Base-by-base conservation (phyloP, 2,329 filamentous ascomycete genomes). In the Aureobasidium zeae region DNA sequence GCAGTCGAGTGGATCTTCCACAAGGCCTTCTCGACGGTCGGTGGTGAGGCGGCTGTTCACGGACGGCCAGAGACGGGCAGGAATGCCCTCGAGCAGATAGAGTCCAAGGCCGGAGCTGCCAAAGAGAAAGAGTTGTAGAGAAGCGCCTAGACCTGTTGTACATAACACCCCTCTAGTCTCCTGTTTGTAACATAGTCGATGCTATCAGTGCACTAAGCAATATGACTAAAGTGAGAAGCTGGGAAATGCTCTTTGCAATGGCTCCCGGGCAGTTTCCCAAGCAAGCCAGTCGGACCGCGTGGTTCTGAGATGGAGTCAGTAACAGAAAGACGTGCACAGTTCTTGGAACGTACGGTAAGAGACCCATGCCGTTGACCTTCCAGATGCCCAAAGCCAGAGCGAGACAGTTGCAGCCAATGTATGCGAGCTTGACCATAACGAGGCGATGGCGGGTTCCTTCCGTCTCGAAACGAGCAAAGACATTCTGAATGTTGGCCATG, bases 231-330 rank as follows among this genome's bases (percentile, higher is more conserved):
- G 26, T 5, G 38, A 12, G 13, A 25, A 54, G 46, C 49, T 56
- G 29, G 56, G 52, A 39, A 59, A 57, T 13, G 81, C 79, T 49
- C 71, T 66, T 59, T 88, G 83, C 50, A 83, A 54, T 12, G 81
- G 74, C 51, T 78, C 72, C 57, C 84, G 74, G 60, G 83, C 78
- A 13, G 73, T 72, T 63, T 98, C 91, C 91, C 91, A 98, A 45
- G 89, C 89, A 56, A 98, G 70, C 91, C 91, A 98, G 64, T 98
- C 91, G 52, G 87, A 94, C 60, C 86, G 80, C 48, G 91, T 96
- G 43, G 91, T 98, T 55, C 85, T 91, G 52, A 48, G 25, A 12
- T 13, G 11, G 26, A 24, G 13, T 63, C 49, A 62, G 53, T 43
- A 44, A 33, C 21, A 21, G 13, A 32, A 26, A 9, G 6, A 30